phyloP scores from a whole-genome alignment of 192 early-diverging fungal species.

The Mortierella alpina region DNA sequence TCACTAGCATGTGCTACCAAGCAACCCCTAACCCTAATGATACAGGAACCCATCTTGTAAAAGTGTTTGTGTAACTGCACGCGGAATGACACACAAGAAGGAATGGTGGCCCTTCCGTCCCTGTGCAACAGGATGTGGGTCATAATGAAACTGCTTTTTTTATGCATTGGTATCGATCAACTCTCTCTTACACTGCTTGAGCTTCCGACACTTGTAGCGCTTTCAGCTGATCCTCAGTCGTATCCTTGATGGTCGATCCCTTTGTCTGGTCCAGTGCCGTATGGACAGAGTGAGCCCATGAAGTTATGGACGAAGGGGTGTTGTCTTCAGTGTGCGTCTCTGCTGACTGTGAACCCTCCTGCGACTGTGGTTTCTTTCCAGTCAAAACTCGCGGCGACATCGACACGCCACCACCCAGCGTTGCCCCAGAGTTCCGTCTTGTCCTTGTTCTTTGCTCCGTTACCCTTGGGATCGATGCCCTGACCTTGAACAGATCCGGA shows the following conservation, averaged over 20 bases:
- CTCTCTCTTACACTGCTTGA: neutral
- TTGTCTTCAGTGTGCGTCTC: constrained; percentile 10
- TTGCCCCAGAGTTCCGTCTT: constrained; percentile 24
- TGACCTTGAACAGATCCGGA: constrained; percentile 40
- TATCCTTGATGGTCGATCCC: neutral
- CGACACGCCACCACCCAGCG: neutral
- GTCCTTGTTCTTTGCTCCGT: neutral
- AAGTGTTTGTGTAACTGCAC: too few relatives aligned
- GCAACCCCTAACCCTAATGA: too few relatives aligned
- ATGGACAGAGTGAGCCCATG: constrained; percentile 17
- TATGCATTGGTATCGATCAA: neutral
- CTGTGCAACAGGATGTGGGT: neutral
- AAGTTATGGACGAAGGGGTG: neutral
- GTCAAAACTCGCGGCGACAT: constrained; percentile 26
- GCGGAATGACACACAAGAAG: too few relatives aligned
- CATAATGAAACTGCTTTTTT: neutral
- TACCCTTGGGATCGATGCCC: neutral
- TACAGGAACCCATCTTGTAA: too few relatives aligned
- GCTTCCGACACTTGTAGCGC: constrained; percentile 6
- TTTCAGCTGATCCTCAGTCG: neutral
- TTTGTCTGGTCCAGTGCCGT: constrained; percentile 16
- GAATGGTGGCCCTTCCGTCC: neutral
- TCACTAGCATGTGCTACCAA: too few relatives aligned
- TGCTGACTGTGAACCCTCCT: neutral
- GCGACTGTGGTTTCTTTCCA: constrained; percentile 10